Conservation (phyloP, 108 stramenopile genomes). For the Skeletonema menzelii region DNA sequence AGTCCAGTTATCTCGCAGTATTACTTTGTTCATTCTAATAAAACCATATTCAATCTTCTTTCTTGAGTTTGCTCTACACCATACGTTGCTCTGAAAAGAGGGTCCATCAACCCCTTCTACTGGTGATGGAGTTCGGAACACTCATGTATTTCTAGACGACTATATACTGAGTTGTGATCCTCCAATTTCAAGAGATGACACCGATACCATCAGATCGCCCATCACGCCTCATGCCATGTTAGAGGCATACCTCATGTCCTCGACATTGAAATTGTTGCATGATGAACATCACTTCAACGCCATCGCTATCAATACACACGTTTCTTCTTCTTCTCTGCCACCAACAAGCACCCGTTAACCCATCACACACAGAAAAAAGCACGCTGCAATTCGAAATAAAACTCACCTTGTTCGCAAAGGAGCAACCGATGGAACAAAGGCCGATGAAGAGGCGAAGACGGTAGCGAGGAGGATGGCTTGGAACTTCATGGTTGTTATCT, state of each 20-base stretch:
- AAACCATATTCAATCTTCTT: no score
- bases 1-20: no score
- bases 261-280: background rate
- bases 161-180: no score
- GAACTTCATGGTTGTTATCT: conserved; percentile 32
- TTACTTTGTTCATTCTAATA: no score
- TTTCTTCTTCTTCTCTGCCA: background rate
- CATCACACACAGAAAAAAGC: background rate
- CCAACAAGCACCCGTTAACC: background rate
- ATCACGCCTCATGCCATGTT: background rate
- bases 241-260: no score
- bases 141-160: background rate
- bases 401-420: conserved; percentile 37
- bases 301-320: background rate
- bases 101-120: background rate
- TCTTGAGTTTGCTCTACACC: no score
- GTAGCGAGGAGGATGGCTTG: conserved; percentile 15
- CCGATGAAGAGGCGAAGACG: conserved; percentile 28
- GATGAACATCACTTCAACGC: background rate
- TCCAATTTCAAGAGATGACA: background rate
- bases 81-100: background rate
- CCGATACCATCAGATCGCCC: background rate
- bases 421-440: conserved; percentile 31
- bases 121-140: background rate
- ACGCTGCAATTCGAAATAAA: conserved; percentile 20